Percentiles rank a stretch among this genome's conserved stretches.
Conservation (phyloP, 2,329 filamentous ascomycete genomes). For the Tolypocladium tropicale region DNA sequence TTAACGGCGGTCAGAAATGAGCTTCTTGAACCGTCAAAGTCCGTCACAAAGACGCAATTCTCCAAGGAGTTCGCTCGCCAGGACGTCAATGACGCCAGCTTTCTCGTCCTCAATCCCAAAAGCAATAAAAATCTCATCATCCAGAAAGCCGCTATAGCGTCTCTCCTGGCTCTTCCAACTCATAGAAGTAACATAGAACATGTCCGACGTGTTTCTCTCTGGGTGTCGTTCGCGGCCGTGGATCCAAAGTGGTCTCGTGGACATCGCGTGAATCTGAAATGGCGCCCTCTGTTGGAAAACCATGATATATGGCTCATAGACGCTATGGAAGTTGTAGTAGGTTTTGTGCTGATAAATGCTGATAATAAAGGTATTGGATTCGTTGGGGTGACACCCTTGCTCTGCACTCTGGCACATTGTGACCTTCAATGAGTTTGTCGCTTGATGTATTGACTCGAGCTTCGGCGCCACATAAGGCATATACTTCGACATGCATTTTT, state of each 20-base stretch:
- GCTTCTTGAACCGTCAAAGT: not conserved
- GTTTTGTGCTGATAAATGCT: conserved; percentile 45
- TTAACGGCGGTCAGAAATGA: too few relatives aligned
- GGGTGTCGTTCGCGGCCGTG: conserved; percentile 30
- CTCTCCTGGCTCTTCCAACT: conserved; percentile 39
- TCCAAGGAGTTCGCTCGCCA: conserved; percentile 35
- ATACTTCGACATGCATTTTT: conserved; percentile 33
- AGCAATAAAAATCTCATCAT: conserved; percentile 42
- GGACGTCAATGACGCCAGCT: conserved; percentile 39
- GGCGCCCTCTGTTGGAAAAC: conserved; percentile 36
- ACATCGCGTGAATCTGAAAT: conserved; percentile 40
- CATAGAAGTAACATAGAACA: conserved; percentile 48
- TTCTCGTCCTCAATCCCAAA: conserved; percentile 46
- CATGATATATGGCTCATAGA: conserved; percentile 47
- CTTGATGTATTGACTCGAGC: conserved; percentile 44
- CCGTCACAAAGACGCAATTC: conserved; percentile 19
- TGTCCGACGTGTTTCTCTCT: conserved; percentile 30
- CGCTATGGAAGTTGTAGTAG: conserved; percentile 34
- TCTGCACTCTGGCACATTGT: conserved; percentile 43
- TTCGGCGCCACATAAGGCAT: conserved; percentile 26
- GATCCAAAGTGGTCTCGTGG: conserved; percentile 43
- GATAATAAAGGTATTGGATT: conserved; percentile 43
- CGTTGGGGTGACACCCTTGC: conserved; percentile 26
- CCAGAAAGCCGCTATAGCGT: conserved; percentile 44
- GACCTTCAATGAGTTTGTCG: conserved; percentile 46